phyloP scores from a whole-genome alignment of 2,329 filamentous ascomycete species.

The Exophiala sideris region DNA sequence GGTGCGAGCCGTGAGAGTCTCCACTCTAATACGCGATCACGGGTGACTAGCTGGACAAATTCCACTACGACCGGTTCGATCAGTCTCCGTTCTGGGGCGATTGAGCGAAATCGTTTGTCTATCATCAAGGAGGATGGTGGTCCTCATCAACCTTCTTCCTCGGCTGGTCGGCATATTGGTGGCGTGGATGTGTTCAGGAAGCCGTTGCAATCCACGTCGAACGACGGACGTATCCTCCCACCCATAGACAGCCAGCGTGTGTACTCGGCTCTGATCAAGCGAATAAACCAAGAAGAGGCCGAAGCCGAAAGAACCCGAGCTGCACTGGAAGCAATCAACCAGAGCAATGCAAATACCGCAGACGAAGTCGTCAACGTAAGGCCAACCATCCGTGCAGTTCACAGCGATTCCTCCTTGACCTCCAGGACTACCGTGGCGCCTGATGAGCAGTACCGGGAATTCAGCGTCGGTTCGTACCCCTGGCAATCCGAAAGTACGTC shows the following conservation, averaged over 20 bases:
- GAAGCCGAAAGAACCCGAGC: constrained; percentile 25
- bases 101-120: constrained; percentile 39
- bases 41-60: constrained; percentile 50
- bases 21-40: constrained; percentile 33
- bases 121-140: constrained; percentile 43
- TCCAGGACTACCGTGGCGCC: neutral
- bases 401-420: constrained; percentile 16
- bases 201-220: constrained; percentile 27
- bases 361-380: neutral
- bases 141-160: constrained; percentile 31
- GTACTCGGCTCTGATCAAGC: constrained; percentile 43
- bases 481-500: constrained; percentile 2
- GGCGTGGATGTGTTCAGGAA: constrained; percentile 32
- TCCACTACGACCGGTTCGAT: constrained; percentile 42
- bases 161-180: constrained; percentile 28
- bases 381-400: constrained; percentile 17
- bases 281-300: constrained; percentile 34
- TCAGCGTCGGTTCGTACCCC: constrained; percentile 6
- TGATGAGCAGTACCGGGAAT: constrained; percentile 3
- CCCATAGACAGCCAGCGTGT: constrained; percentile 39
- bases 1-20: constrained; percentile 24
- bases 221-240: constrained; percentile 17
- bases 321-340: constrained; percentile 16
- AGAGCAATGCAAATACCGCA: neutral
- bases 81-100: constrained; percentile 30